Evolutionary conservation across 2,329 filamentous ascomycete species (phyloP), one percentile per base, ranked within the genome.

Genomic region (Phaeosphaeria sp.): DNA sequence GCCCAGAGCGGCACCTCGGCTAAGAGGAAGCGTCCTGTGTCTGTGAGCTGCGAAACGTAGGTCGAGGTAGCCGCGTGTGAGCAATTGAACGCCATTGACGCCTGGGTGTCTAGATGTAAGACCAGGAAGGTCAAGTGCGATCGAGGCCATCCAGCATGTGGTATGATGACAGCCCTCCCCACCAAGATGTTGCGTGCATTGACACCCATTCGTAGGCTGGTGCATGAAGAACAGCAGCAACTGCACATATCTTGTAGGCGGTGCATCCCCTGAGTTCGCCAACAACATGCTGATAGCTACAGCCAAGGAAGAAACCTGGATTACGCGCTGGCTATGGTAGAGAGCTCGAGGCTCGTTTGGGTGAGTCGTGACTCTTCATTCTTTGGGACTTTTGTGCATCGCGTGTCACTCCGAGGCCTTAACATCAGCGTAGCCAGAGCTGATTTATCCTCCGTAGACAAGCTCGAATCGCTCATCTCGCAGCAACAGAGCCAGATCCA

Each of bases 281-380:
- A 9, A 30, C n/a, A 30, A 46, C 6, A 39, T 42, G 54, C 61
- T 55, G 57, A 58, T 51, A 42, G 18, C 48, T 22, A 44, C 18
- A 46, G 69, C 88, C 90, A 67, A 82, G 89, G 43, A 90, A 90
- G 78, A 90, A 90, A 72, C 88, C 89, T 7, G 89, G 89, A 2
- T 80, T 83, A 52, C 76, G 81, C 51, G 78, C 87, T 65, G 87
- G 86, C 46, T 88, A 88, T 72, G 85, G 85, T 15, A 79, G 86
- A 50, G 87, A 89, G 74, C 81, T 89, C 5, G 86, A 87, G 81
- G 74, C 83, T 75, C 69, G 86, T 79, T 75, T 82, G 72, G 69
- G 84, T 88, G 55, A 80, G 86, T 60, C 36, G 22, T 25, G 43
- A 41, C 44, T 42, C 44, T 49, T 9, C 33, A 36, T 36, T 13